Evolutionary conservation across 345 rosid species (phyloP).

Genomic region (Kandelia obovata): DNA sequence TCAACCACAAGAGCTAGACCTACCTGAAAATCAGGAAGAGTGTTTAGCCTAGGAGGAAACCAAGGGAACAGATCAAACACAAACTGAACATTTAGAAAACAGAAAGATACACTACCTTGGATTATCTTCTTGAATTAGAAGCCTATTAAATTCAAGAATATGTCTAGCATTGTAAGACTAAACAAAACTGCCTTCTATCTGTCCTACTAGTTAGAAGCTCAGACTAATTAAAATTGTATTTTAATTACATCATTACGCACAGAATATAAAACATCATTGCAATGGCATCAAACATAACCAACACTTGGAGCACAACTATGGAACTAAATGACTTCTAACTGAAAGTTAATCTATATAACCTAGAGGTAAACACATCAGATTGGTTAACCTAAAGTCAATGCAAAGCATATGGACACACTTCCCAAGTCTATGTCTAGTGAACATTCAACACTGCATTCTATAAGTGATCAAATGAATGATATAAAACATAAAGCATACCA

Average conservation of each 20-base stretch:
- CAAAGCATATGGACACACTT: background rate
- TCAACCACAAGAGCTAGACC: conserved; percentile 88
- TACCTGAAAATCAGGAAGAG: conserved; percentile 44
- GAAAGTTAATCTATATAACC: too few relatives aligned
- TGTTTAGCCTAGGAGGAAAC: conserved; percentile 21
- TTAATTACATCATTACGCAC: background rate
- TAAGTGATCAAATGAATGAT: background rate
- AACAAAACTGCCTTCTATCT: background rate
- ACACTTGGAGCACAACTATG: too few relatives aligned
- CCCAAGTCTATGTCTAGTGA: background rate
- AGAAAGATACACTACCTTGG: background rate
- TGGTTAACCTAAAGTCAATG: too few relatives aligned
- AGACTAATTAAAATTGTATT: background rate
- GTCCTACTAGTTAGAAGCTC: background rate
- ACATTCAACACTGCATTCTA: too few relatives aligned
- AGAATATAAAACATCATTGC: background rate
- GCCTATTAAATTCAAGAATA: background rate
- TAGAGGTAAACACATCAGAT: too few relatives aligned
- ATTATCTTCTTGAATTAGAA: background rate
- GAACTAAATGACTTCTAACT: too few relatives aligned
- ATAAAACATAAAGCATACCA: conserved; percentile 47
- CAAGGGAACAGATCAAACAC: background rate
- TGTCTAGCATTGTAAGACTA: background rate
- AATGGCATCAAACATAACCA: too few relatives aligned
- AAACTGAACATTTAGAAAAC: background rate